A percentile compares a stretch with the other conserved stretches of the same genome.
Conservation (phyloP, 23 red algal genomes). For the Gracilaria gracilis region DNA sequence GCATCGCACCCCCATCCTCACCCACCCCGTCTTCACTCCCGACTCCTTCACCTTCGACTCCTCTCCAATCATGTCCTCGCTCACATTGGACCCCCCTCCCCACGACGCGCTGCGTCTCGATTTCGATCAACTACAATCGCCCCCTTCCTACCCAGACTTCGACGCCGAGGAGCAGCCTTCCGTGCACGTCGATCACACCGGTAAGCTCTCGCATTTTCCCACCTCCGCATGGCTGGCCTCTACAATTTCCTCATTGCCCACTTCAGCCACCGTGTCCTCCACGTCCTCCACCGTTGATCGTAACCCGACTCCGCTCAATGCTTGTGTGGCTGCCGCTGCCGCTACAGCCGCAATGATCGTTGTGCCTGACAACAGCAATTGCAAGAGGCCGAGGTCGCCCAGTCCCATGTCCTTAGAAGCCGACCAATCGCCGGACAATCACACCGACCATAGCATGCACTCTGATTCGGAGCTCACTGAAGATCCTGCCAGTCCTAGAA, state of each 20-base stretch:
- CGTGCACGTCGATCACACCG: slow-evolving; percentile 25
- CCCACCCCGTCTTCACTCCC: not conserved
- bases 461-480: not conserved
- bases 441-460: not conserved
- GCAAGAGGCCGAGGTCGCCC: slow-evolving; percentile 19
- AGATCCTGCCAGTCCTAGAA: slow-evolving; percentile 22
- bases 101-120: slow-evolving; percentile 5
- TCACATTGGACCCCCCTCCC: not conserved
- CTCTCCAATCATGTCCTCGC: slow-evolving; percentile 21
- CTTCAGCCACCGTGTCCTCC: slow-evolving; percentile 23
- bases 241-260: not conserved
- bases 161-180: not conserved
- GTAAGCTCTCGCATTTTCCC: slow-evolving; percentile 3
- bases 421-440: slow-evolving; percentile 5
- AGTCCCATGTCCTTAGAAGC: not conserved
- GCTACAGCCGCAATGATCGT: slow-evolving; percentile 31
- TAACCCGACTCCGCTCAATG: not conserved
- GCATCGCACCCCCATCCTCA: not conserved
- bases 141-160: not conserved
- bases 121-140: not conserved
- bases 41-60: slow-evolving; percentile 21
- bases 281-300: slow-evolving; percentile 9
- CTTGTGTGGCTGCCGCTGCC: slow-evolving; percentile 18
- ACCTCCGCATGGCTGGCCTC: slow-evolving; percentile 17
- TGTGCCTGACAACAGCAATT: slow-evolving; percentile 5